Conservation (phyloP, 2,329 filamentous ascomycete species). For the Cercospora sp. region DNA sequence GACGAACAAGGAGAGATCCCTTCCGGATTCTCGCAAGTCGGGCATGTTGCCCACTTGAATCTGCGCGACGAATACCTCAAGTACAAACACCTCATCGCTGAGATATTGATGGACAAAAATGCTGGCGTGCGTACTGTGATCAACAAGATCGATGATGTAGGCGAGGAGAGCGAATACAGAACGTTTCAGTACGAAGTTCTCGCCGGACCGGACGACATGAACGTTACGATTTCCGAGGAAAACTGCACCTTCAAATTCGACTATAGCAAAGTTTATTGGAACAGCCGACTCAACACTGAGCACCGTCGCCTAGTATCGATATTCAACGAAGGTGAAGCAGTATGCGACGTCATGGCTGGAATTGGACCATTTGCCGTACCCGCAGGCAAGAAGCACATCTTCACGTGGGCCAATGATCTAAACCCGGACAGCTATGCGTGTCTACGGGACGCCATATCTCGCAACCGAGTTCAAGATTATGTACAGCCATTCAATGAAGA, state of each 20-base stretch:
- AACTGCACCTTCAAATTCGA: constrained; percentile 88
- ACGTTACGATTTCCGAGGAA: constrained; percentile 79
- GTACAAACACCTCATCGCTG: constrained; percentile 81
- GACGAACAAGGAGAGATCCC: constrained; percentile 79
- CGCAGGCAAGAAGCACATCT: constrained; percentile 83
- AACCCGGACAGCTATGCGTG: constrained; percentile 84
- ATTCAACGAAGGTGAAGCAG: constrained; percentile 81
- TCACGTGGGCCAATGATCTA: constrained; percentile 96
- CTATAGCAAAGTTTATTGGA: constrained; percentile 98
- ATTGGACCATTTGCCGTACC: constrained; percentile 94
- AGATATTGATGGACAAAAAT: constrained; percentile 90
- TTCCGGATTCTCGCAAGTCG: constrained; percentile 81
- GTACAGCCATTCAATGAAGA: constrained; percentile 81
- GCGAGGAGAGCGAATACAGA: constrained; percentile 78
- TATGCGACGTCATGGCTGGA: constrained; percentile 96
- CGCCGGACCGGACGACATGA: constrained; percentile 75
- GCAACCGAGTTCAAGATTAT: constrained; percentile 75
- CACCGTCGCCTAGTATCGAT: constrained; percentile 75
- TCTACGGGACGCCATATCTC: constrained; percentile 66
- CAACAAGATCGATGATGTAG: constrained; percentile 91
- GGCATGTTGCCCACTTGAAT: constrained; percentile 92
- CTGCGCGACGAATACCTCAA: constrained; percentile 78
- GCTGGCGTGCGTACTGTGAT: constrained; percentile 80
- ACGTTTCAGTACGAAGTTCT: constrained; percentile 93
- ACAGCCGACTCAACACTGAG: constrained; percentile 84